Evolutionary conservation across 2,329 filamentous ascomycete species (phyloP), one percentile per base, ranked within the genome.

Genomic region (Pestalotiopsis sp.): DNA sequence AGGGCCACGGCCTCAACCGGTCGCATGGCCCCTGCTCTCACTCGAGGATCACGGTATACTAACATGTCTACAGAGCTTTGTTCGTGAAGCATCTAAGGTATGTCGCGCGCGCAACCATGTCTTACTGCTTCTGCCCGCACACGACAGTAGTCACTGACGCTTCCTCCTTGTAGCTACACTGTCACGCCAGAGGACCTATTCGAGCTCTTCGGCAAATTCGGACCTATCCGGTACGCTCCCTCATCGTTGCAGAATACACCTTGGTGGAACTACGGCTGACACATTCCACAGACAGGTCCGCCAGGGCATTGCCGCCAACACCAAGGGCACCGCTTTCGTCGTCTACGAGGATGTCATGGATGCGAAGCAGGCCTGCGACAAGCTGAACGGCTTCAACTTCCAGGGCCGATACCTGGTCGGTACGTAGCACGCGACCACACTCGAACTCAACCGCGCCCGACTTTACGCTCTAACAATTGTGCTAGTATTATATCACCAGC

Each of bases 61-160:
- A 73, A 78, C 74, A 27, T 62, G 66, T 36, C 68, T 73, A 72
- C 76, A 97, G 95, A 91, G 95, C 96, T 92, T 93, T 99, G 87
- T 98, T 98, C 90, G 95, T 98, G 79, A 98, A 98, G 93, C 98
- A 99, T 90, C 90, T 98, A 87, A 97, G 93, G 94, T 97, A 69
- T 67, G 27, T 38, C 66, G 73, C 90, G 88, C 83, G 79, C 86
- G 88, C 65, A 68, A 68, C 39, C 1, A n/a, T 63, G 31, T 57
- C 68, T 20, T 20, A n/a, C n/a, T 27, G 7, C n/a, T 49, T 13
- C 31, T 36, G 31, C 31, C 6, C 31, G 31, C 31, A 36, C 3
- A 45, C 11, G 64, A 41, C 23, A 13, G 27, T 36, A 20, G 13
- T 56, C 17, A 52, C 75, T 78, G 71, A 78, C 76, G 2, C 60